phyloP scores from a whole-genome alignment of 2,329 filamentous ascomycete genomes.

The Sporothrix curviconia region DNA sequence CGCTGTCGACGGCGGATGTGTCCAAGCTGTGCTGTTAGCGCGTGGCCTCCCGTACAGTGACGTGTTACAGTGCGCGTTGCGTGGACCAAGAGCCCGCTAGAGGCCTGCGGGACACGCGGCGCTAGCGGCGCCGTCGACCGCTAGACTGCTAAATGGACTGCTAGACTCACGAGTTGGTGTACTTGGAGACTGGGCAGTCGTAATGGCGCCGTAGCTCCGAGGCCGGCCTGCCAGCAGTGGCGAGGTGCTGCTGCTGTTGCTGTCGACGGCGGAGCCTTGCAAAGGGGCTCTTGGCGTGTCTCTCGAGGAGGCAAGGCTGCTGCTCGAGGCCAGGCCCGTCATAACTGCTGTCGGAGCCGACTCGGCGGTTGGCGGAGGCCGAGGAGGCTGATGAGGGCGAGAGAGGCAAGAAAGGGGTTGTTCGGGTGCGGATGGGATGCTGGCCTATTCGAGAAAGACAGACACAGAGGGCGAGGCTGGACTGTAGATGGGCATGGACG shows the following conservation, averaged over 20 bases:
- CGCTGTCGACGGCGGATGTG: constrained; percentile 5
- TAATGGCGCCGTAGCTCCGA: constrained; percentile 17
- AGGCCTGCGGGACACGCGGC: too few relatives aligned
- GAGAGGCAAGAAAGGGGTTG: not conserved
- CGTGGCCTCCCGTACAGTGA: too few relatives aligned
- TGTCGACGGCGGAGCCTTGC: not conserved
- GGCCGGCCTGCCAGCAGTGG: constrained; percentile 1
- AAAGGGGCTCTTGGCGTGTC: not conserved
- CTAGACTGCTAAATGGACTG: not conserved
- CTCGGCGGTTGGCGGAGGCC: not conserved
- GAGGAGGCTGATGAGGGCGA: not conserved
- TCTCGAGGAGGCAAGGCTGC: not conserved
- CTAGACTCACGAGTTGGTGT: not conserved
- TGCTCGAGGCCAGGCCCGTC: not conserved
- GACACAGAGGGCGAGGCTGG: too few relatives aligned
- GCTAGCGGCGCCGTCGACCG: constrained; percentile 12
- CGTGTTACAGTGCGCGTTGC: too few relatives aligned
- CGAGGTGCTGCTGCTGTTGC: not conserved
- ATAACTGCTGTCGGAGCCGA: constrained; percentile 1
- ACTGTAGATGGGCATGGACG: too few relatives aligned
- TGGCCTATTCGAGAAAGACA: too few relatives aligned
- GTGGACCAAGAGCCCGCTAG: too few relatives aligned
- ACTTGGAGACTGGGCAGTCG: constrained; percentile 5
- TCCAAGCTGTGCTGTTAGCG: not conserved
- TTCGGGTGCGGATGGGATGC: too few relatives aligned